Conservation (phyloP, 441 rosid genomes). For the Gossypium trilobum region DNA sequence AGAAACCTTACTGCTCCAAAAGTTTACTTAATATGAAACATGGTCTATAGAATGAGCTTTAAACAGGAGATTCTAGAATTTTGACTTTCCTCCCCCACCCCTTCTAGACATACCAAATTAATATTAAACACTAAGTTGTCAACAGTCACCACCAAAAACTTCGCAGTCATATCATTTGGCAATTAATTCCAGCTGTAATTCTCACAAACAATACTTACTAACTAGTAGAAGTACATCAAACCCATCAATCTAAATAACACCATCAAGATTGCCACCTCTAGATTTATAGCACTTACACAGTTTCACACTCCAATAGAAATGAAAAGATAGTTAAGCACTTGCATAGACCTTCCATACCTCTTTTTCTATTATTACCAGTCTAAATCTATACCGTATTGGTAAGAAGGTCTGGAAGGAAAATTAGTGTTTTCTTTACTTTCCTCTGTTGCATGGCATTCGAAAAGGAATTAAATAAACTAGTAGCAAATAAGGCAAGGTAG, state of each 20-base stretch:
- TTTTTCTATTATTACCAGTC: not conserved
- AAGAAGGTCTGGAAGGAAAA: not conserved
- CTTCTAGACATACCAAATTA: conserved; percentile 4
- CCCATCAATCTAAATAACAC: not conserved
- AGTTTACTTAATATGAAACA: not conserved
- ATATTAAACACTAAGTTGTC: not conserved
- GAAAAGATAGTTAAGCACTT: conserved; percentile 3
- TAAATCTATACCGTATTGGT: not conserved
- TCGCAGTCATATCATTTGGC: not conserved
- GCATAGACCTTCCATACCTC: not conserved
- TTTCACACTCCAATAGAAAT: not conserved
- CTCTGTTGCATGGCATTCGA: not conserved
- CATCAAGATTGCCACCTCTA: not conserved
- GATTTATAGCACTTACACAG: not conserved
- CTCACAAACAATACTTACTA: not conserved
- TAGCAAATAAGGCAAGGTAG: not conserved
- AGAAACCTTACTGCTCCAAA: not conserved
- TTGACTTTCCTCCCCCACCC: not conserved
- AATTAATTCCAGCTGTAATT: not conserved
- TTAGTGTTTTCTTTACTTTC: not conserved
- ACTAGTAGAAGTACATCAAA: not conserved
- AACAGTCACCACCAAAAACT: not conserved
- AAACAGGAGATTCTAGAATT: not conserved
- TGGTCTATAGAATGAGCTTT: not conserved
- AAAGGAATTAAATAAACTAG: conserved; percentile 7